These are phyloP conservation scores for Boletus bicolor DNA, from an alignment of 768 basidiomycete species.

Conservation along the genomic window DNA sequence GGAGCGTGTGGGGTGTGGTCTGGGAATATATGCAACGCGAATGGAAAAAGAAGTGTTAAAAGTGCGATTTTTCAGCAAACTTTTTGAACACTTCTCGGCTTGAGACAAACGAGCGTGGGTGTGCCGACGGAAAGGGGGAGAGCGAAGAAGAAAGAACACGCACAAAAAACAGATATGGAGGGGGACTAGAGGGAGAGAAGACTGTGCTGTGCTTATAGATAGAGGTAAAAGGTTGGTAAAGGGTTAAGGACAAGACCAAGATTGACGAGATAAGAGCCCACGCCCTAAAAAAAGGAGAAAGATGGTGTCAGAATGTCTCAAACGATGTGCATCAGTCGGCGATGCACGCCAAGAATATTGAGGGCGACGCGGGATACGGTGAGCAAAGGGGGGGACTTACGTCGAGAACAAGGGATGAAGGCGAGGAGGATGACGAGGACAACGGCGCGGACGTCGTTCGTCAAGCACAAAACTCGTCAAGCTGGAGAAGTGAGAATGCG, in stretches of 20 bases:
- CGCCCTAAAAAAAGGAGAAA: conserved; percentile 16
- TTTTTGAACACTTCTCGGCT: conserved; percentile 26
- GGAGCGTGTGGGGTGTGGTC: conserved; percentile 42
- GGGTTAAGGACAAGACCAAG: conserved; percentile 33
- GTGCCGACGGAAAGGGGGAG: conserved; percentile 20
- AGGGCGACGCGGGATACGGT: neutral
- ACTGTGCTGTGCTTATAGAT: conserved; percentile 40
- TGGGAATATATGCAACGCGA: conserved; percentile 29
- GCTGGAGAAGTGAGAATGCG: conserved; percentile 16
- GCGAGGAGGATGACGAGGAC: conserved; percentile 15
- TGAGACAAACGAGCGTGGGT: conserved; percentile 33
- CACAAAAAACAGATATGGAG: conserved; percentile 36
- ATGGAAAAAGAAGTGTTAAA: conserved; percentile 23
- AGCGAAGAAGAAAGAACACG: conserved; percentile 34
- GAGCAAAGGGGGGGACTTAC: conserved; percentile 18
- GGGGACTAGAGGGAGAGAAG: conserved; percentile 27
- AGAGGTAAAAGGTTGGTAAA: conserved; percentile 34
- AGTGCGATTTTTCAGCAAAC: conserved; percentile 25
- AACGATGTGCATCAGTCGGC: neutral
- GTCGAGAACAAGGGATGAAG: conserved; percentile 17
- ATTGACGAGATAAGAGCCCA: conserved; percentile 33
- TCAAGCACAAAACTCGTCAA: conserved; percentile 21
- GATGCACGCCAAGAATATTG: neutral
- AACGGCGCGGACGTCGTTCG: conserved; percentile 11
- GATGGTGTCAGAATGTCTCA: conserved; percentile 5